Percentiles rank a stretch among this genome's conserved stretches.
phyloP scores from a whole-genome alignment of 352 stramenopile species.

The Phytophthora vignae region DNA sequence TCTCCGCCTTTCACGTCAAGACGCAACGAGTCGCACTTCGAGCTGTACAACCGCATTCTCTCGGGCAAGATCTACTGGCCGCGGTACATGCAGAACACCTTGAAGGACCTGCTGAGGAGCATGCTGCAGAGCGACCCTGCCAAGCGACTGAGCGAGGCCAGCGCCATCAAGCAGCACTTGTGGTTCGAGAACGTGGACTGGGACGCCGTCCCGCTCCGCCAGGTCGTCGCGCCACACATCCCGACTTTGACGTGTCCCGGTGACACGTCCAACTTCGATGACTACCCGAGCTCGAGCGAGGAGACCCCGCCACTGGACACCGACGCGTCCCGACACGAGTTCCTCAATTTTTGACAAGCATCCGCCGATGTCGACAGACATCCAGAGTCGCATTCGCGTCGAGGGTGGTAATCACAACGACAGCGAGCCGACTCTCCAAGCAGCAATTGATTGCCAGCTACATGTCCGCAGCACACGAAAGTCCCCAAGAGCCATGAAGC shows the following conservation, averaged over 20 bases:
- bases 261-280: constrained; percentile 73
- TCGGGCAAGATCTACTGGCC: constrained; percentile 66
- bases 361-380: background rate
- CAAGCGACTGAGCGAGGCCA: constrained; percentile 58
- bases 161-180: constrained; percentile 59
- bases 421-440: constrained; percentile 15
- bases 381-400: constrained; percentile 12
- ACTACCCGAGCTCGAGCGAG: constrained; percentile 65
- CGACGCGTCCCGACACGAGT: constrained; percentile 45
- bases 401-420: constrained; percentile 23
- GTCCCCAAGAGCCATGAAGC: constrained; percentile 2
- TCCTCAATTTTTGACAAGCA: constrained; percentile 50
- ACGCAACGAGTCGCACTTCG: constrained; percentile 87
- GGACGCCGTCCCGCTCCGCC: constrained; percentile 51
- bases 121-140: constrained; percentile 70
- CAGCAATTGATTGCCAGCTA: constrained; percentile 26
- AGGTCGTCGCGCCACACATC: constrained; percentile 57
- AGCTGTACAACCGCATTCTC: constrained; percentile 86
- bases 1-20: constrained; percentile 80
- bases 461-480: constrained; percentile 2
- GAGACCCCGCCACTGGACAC: constrained; percentile 45
- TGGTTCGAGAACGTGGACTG: constrained; percentile 82
- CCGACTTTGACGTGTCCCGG: constrained; percentile 50
- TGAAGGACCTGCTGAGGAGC: constrained; percentile 69
- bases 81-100: constrained; percentile 44